Evolutionary conservation across 1,284 basidiomycete genomes (phyloP).

Genomic region (Puccinia triticina): DNA sequence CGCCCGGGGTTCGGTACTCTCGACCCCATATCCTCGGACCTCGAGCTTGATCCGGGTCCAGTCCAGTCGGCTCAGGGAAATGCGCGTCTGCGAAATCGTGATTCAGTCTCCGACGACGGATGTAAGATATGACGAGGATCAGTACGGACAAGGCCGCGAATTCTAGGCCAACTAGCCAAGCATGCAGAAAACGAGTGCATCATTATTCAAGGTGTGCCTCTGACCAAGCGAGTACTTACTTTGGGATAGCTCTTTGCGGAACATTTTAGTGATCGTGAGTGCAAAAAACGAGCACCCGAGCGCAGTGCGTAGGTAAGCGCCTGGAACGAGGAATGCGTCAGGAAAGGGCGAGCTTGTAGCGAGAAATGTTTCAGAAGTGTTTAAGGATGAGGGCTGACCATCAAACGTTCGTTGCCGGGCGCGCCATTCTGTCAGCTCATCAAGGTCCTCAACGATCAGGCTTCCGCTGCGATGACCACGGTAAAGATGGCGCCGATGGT

Average conservation of each 20-base stretch:
- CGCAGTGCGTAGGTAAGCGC: conserved; percentile 36
- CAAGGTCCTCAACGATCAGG: conserved; percentile 37
- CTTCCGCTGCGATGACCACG: conserved; percentile 31
- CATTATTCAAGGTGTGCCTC: background rate
- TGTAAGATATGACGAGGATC: conserved; percentile 10
- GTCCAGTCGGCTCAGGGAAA: background rate
- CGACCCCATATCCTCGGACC: conserved; percentile 30
- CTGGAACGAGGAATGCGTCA: background rate
- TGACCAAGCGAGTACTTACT: no score
- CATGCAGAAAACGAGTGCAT: background rate
- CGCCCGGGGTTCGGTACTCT: conserved; percentile 31
- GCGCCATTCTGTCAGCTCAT: conserved; percentile 34
- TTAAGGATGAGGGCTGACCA: background rate
- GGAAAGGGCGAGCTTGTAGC: background rate
- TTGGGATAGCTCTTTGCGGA: background rate
- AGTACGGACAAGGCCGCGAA: conserved; percentile 6
- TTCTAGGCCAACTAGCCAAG: conserved; percentile 16
- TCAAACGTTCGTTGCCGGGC: conserved; percentile 41
- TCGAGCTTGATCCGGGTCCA: background rate
- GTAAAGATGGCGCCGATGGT: conserved; percentile 25
- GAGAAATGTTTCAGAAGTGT: no score
- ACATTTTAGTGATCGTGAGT: conserved; percentile 33
- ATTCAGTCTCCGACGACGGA: conserved; percentile 27
- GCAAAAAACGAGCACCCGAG: conserved; percentile 26
- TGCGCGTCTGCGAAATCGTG: conserved; percentile 30